Evolutionary conservation across 108 stramenopile species (phyloP).

Genomic region (Cylindrotheca fusiformis): DNA sequence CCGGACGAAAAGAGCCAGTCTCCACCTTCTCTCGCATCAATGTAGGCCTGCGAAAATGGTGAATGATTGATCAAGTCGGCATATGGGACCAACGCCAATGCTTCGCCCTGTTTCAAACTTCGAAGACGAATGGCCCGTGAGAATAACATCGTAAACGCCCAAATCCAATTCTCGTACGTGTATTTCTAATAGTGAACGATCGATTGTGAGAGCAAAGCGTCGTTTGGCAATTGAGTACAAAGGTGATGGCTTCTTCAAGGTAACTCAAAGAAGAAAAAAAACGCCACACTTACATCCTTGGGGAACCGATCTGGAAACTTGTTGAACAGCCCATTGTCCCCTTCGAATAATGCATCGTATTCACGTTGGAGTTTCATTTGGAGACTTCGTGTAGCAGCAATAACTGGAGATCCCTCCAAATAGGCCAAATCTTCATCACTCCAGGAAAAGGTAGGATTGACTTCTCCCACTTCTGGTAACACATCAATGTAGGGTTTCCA

Average conservation of each 20-base stretch:
- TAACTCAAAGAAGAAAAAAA: too few species aligned
- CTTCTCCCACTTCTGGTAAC: constrained; percentile 85
- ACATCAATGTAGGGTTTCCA: constrained; percentile 89
- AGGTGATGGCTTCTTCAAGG: too few species aligned
- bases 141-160: constrained; percentile 96
- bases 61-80: constrained; percentile 97
- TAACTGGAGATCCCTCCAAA: constrained; percentile 87
- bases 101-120: constrained; percentile 74
- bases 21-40: constrained; percentile 77
- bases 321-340: constrained; percentile 57
- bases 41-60: constrained; percentile 84
- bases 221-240: too few species aligned
- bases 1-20: constrained; percentile 88
- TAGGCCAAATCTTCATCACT: constrained; percentile 85
- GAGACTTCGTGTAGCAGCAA: constrained; percentile 83
- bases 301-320: constrained; percentile 81
- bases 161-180: constrained; percentile 87
- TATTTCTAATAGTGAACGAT: constrained; percentile 69
- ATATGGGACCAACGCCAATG: constrained; percentile 92
- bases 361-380: constrained; percentile 87
- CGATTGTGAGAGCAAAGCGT: too few species aligned
- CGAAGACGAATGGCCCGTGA: constrained; percentile 83
- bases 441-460: constrained; percentile 95
- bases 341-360: constrained; percentile 74
- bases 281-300: constrained; percentile 32